phyloP scores from a whole-genome alignment of 2,329 filamentous ascomycete genomes.

The Ascochyta koolunga region DNA sequence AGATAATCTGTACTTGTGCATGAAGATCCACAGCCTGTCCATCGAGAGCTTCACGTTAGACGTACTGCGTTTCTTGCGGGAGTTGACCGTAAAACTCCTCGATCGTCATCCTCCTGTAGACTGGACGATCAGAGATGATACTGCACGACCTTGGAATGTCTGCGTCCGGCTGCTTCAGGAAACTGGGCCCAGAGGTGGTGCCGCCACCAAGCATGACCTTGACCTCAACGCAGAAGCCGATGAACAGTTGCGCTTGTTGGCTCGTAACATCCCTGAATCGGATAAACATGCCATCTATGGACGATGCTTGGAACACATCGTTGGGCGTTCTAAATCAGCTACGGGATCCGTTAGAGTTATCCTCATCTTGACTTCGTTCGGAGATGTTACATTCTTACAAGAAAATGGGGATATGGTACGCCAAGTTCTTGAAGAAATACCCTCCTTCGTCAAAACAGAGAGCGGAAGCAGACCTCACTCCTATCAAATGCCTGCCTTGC shows the following conservation, averaged over 20 bases:
- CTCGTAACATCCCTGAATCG: slow-evolving; percentile 62
- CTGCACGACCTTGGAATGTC: slow-evolving; percentile 57
- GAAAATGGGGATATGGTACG: slow-evolving; percentile 33
- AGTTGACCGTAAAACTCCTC: slow-evolving; percentile 31
- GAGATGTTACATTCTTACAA: slow-evolving; percentile 33
- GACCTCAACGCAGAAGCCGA: slow-evolving; percentile 70
- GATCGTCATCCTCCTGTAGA: slow-evolving; percentile 17
- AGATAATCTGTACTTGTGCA: slow-evolving; percentile 66
- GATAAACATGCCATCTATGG: slow-evolving; percentile 68
- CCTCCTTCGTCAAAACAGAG: slow-evolving; percentile 39
- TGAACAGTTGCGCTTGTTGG: slow-evolving; percentile 65
- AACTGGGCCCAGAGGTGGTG: slow-evolving; percentile 63
- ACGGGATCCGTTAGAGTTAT: slow-evolving; percentile 74
- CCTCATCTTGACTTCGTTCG: slow-evolving; percentile 39
- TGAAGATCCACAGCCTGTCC: slow-evolving; percentile 65
- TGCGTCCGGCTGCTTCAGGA: slow-evolving; percentile 75
- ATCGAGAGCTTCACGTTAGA: slow-evolving; percentile 39
- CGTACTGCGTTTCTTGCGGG: slow-evolving; percentile 39
- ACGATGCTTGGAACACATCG: slow-evolving; percentile 72
- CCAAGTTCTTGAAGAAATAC: slow-evolving; percentile 49
- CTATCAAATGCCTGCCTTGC: slow-evolving; percentile 30
- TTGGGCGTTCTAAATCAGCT: slow-evolving; percentile 65
- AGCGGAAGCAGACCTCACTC: slow-evolving; percentile 15
- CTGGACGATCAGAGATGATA: slow-evolving; percentile 19
- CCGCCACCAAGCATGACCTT: slow-evolving; percentile 62